Conservation (phyloP, 106 monocot species). For the Dendrobium officinale region DNA sequence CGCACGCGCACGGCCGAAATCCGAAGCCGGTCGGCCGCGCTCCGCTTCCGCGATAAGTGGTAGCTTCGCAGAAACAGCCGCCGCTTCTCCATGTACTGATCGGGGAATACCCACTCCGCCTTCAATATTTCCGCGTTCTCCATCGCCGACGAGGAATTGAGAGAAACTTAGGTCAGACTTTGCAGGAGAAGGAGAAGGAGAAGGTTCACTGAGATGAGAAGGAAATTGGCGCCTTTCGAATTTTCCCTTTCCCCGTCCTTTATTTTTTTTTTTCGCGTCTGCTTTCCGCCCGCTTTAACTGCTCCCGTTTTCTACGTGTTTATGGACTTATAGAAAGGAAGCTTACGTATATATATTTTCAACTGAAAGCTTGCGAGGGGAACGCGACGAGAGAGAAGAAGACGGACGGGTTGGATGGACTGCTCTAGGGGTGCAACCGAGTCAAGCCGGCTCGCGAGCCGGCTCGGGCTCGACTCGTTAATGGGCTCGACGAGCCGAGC, state of each 20-base stretch:
- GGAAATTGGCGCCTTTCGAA: too few relatives aligned
- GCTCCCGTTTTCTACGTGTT: neutral
- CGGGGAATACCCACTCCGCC: neutral
- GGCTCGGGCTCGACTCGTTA: too few relatives aligned
- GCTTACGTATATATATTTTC: neutral
- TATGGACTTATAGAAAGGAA: neutral
- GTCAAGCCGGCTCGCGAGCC: too few relatives aligned
- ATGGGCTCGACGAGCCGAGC: too few relatives aligned
- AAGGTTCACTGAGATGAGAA: too few relatives aligned
- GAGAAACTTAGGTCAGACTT: neutral
- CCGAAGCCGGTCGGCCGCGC: slow-evolving; percentile 11
- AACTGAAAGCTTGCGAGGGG: too few relatives aligned
- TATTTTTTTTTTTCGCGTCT: too few relatives aligned
- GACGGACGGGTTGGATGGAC: neutral
- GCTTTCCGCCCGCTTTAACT: neutral
- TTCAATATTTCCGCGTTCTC: too few relatives aligned
- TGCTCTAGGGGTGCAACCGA: neutral
- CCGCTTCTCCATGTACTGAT: slow-evolving; percentile 31
- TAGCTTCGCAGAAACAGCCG: slow-evolving; percentile 72
- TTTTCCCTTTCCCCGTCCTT: too few relatives aligned
- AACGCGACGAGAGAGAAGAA: neutral
- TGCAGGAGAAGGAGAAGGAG: too few relatives aligned
- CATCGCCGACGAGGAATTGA: neutral
- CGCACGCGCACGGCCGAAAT: slow-evolving; percentile 20
- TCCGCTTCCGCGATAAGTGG: slow-evolving; percentile 42